Evolutionary conservation across 2,329 filamentous ascomycete species (phyloP), one percentile per base, ranked within the genome.

Genomic region (Mollisia scopiformis): DNA sequence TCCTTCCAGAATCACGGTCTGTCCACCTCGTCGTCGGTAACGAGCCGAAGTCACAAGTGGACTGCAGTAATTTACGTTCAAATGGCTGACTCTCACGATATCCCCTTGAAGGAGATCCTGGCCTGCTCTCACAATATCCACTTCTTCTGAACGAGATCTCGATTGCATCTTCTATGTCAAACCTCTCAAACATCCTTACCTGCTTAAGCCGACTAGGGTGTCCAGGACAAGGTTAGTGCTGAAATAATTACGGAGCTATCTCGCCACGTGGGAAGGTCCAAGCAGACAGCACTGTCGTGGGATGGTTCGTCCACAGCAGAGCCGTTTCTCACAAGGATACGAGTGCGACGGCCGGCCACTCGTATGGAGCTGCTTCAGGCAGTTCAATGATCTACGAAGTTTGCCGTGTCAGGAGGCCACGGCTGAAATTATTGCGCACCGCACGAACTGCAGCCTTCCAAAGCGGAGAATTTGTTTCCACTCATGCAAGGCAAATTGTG

Each of bases 221-320:
- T 39, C 37, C 4, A 13, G 16, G 7, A 3, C 37, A 39, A 6
- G 6, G 30, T 14, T 35, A 10, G 31, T 14, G 11, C 31, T 35
- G 8, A 3, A 13, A 14, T 35, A 11, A n/a, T 19, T 16, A n/a
- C 7, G n/a, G n/a, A n/a, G n/a, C 14, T 39, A n/a, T 16, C 43
- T 27, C 23, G 30, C 30, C 57, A 59, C 57, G 57, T 59, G 50
- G 51, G 28, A 55, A 50, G 21, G 37, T 59, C 50, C 33, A 46
- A 55, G 57, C 51, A 55, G 30, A 33, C n/a, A 31, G 5, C 30
- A 47, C 31, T 19, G n/a, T 21, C 37, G 54, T 47, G 43, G n/a
- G 21, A 14, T 16, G 23, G 19, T 25, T 11, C 16, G 21, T 11
- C 28, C 28, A 6, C 25, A 21, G 11, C 33, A 31, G 47, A n/a